Evolutionary conservation across 345 rosid species (phyloP), one percentile per base, ranked within the genome.

Genomic region (Moricandia arvensis): DNA sequence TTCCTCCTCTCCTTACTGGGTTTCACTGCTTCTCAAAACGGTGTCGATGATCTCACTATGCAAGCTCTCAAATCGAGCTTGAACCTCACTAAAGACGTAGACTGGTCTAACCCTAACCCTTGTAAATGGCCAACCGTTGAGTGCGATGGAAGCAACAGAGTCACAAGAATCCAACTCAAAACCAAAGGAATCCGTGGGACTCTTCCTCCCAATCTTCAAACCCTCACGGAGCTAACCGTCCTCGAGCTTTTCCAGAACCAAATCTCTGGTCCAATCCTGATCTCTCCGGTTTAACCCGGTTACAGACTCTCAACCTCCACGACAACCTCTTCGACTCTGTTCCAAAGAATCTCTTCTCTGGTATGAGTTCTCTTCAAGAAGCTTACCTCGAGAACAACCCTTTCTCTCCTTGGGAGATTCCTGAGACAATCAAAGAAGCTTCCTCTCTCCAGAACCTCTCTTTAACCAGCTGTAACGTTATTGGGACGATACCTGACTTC

Each of bases 91-190:
- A 0, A 70, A 12, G 75, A 63, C 33, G 75, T 91, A 26, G 81
- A 78, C 45, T 95, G 97, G 97, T 75, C 91, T 7, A 74, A 82
- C 66, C 55, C 87, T 17, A 80, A 90, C 66, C 97, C 94, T 0
- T 95, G 98, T 60, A 8, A 75, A 3, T 90, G 98, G 96, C 0
- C 0, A 0, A 26, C 76, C 0, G 90, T 89, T 15, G 0, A 2
- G 2, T 92, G 96, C 73, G 47, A 62, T 10, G 10, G 37, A 0
- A 62, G 51, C 8, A 71, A 72, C 24, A 82, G 86, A 34, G 88
- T 92, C 0, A 75, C 77, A 10, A 66, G 78, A 18, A 92, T 95
- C 75, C 93, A 87, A 68, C 87, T 95, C 37, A 86, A 83, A 18
- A n/a, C 45, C 27, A 72, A 75, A 65, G 73, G 43, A 27, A 60